phyloP scores from a whole-genome alignment of 805 yeast species.

The Lipomyces spencermartinsiae region DNA sequence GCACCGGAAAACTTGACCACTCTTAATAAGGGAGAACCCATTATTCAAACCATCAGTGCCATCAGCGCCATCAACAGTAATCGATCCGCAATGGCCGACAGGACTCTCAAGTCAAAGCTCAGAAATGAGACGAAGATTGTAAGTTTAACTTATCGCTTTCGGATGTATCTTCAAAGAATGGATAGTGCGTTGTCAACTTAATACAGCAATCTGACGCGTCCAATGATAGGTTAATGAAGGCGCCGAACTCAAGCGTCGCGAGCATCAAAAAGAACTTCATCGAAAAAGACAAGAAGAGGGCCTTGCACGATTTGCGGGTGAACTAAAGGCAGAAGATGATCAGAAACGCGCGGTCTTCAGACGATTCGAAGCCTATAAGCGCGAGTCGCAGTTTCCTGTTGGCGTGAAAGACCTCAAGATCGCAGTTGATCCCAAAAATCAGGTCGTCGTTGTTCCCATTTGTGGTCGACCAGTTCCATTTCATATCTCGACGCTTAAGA shows the following conservation, averaged over 20 bases:
- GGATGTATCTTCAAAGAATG: neutral
- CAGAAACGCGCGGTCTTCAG: conserved; percentile 74
- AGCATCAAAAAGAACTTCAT: conserved; percentile 81
- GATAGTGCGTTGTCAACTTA: neutral
- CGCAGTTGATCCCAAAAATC: conserved; percentile 85
- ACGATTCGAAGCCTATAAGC: conserved; percentile 89
- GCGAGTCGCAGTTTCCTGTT: conserved; percentile 90
- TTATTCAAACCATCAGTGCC: neutral
- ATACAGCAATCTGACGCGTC: neutral
- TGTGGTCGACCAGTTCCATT: conserved; percentile 97
- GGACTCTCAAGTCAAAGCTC: conserved; percentile 26
- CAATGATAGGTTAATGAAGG: conserved; percentile 61
- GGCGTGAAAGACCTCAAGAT: conserved; percentile 82
- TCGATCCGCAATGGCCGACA: conserved; percentile 28
- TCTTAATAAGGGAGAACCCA: no score
- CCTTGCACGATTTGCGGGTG: conserved; percentile 77
- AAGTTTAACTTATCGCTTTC: conserved; percentile 5
- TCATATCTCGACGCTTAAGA: conserved; percentile 91
- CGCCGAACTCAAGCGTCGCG: conserved; percentile 77
- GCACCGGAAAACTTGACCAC: neutral
- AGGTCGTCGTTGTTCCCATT: conserved; percentile 88
- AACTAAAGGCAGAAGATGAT: conserved; percentile 62
- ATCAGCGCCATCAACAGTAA: neutral
- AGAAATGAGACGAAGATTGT: conserved; percentile 32
- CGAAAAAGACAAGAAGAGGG: conserved; percentile 89